Evolutionary conservation across 768 basidiomycete genomes (phyloP).

Genomic region (Asterophora lycoperdoides): DNA sequence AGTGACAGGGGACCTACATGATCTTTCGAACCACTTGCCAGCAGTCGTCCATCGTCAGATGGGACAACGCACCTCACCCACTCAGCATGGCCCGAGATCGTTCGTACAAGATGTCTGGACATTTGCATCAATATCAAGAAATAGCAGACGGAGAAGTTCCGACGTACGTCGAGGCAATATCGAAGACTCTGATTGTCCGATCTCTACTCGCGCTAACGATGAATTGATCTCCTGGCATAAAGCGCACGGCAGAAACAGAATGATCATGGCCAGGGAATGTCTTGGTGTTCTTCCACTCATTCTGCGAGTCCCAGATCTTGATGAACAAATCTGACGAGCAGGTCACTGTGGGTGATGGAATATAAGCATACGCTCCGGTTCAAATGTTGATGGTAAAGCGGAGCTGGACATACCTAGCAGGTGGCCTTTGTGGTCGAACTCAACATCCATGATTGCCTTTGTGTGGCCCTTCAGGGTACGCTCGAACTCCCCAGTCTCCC

Average conservation of each 20-base stretch:
- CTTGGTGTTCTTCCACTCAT: conserved; percentile 87
- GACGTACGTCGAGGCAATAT: conserved; percentile 79
- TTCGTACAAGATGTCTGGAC: conserved; percentile 66
- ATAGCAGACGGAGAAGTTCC: conserved; percentile 1
- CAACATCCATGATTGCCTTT: conserved; percentile 80
- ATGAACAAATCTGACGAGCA: conserved; percentile 85
- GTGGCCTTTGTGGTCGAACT: conserved; percentile 84
- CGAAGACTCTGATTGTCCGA: conserved; percentile 80
- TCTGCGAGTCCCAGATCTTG: conserved; percentile 88
- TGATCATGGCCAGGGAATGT: conserved; percentile 91
- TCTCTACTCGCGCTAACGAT: conserved; percentile 88
- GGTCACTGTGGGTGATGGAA: conserved; percentile 35
- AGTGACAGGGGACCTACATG: conserved; percentile 49
- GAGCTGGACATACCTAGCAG: conserved; percentile 55
- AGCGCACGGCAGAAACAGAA: conserved; percentile 80
- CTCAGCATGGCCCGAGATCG: conserved; percentile 73
- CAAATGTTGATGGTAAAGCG: not conserved
- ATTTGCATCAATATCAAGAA: conserved; percentile 7
- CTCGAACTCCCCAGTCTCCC: conserved; percentile 94
- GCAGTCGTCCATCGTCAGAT: conserved; percentile 65
- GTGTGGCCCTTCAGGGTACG: conserved; percentile 91
- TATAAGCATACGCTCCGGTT: not conserved
- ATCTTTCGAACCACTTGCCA: conserved; percentile 83
- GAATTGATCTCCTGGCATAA: conserved; percentile 79
- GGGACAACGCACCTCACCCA: conserved; percentile 77